A percentile compares a stretch with the other conserved stretches of the same genome.
These are phyloP conservation scores for Mycena rebaudengoi DNA, from an alignment of 768 basidiomycete species.

Conservation along the genomic window DNA sequence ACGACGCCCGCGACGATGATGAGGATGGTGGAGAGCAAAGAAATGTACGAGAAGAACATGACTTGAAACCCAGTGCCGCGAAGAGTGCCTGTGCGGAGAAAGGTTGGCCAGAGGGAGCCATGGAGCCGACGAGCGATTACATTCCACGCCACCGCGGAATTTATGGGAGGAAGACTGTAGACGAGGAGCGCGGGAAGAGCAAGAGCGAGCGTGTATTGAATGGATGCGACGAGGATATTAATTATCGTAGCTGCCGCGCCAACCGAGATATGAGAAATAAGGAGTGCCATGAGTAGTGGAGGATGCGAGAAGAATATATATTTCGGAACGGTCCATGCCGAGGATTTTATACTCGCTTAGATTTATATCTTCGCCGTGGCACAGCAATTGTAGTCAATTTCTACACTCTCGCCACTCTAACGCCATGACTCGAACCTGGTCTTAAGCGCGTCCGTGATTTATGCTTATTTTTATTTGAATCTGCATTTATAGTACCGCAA, in stretches of 20 bases:
- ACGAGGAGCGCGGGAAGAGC: constrained; percentile 30
- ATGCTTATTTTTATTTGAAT: no score
- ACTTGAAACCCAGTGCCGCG: constrained; percentile 10
- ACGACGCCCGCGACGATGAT: constrained; percentile 28
- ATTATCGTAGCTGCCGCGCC: constrained; percentile 33
- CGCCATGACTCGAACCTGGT: no score
- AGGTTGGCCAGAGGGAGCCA: constrained; percentile 29
- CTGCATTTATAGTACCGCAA: no score
- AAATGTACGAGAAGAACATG: constrained; percentile 24
- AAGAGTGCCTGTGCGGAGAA: constrained; percentile 25
- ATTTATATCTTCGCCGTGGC: no score
- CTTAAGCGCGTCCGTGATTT: no score
- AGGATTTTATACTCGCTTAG: no score
- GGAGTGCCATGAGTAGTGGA: neutral
- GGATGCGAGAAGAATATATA: neutral
- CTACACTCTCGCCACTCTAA: no score
- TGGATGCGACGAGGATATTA: constrained; percentile 29
- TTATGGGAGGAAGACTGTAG: constrained; percentile 23
- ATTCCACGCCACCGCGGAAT: constrained; percentile 32
- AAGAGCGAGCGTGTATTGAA: constrained; percentile 31
- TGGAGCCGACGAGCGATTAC: constrained; percentile 30
- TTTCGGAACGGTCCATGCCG: no score
- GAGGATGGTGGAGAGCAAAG: constrained; percentile 21
- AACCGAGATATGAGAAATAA: constrained; percentile 28
- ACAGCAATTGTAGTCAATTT: no score